These are phyloP conservation scores for Penicillium nucicola DNA, from an alignment of 495 filamentous ascomycete species.

Conservation along the genomic window DNA sequence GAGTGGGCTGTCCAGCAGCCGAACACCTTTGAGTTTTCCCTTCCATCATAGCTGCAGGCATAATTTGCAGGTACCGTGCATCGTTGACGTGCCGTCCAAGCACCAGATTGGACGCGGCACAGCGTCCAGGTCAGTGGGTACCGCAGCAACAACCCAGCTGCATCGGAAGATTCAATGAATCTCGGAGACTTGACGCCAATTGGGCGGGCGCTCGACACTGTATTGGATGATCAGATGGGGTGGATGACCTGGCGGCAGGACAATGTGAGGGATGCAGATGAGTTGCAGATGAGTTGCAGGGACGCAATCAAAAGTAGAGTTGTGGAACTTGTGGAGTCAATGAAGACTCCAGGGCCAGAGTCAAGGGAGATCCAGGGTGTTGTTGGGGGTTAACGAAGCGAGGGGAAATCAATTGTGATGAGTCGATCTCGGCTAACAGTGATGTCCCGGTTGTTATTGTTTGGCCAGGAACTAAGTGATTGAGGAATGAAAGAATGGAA, in stretches of 20 bases:
- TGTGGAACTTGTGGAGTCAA: conserved; percentile 13
- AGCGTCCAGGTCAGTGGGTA: conserved; percentile 8
- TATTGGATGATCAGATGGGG: conserved; percentile 13
- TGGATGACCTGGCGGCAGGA: conserved; percentile 8
- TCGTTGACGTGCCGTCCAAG: conserved; percentile 28
- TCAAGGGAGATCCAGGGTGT: conserved; percentile 8
- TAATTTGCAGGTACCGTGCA: conserved; percentile 21
- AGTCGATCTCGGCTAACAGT: conserved; percentile 17
- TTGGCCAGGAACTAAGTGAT: background rate
- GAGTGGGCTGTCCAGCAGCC: conserved; percentile 20
- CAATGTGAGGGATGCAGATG: conserved; percentile 26
- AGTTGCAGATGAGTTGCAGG: conserved; percentile 9
- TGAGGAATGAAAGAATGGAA: conserved; percentile 4
- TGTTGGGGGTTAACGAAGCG: conserved; percentile 9
- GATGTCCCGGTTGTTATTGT: background rate
- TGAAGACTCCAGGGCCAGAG: conserved; percentile 6
- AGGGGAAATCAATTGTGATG: conserved; percentile 29
- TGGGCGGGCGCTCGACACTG: conserved; percentile 14
- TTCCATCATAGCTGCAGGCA: conserved; percentile 29
- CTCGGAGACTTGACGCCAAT: conserved; percentile 1
- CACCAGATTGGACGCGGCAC: conserved; percentile 20
- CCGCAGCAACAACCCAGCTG: conserved; percentile 7
- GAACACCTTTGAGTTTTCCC: conserved; percentile 26
- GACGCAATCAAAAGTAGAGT: conserved; percentile 17
- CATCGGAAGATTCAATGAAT: conserved; percentile 20